Conservation (phyloP, 2,329 filamentous ascomycete genomes). For the Pseudogymnoascus sp. region DNA sequence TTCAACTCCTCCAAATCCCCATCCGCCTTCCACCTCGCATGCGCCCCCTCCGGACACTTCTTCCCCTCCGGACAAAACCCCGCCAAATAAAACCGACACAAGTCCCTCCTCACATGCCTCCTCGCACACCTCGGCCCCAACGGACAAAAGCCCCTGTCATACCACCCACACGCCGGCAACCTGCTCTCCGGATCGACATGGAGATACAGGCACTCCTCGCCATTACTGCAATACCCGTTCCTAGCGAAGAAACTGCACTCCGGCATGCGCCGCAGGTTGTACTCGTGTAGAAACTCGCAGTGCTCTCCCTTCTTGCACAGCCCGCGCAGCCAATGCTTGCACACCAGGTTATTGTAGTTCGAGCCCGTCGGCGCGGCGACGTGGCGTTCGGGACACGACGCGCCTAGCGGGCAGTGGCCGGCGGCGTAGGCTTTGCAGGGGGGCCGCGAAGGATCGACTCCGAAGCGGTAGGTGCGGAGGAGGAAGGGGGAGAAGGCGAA, state of each 20-base stretch:
- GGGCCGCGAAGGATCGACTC: constrained; percentile 68
- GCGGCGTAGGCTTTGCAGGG: constrained; percentile 79
- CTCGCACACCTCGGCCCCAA: constrained; percentile 81
- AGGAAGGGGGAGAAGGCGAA: constrained; percentile 87
- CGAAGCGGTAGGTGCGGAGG: constrained; percentile 73
- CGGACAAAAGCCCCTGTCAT: constrained; percentile 90
- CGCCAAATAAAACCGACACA: constrained; percentile 81
- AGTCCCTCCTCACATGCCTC: constrained; percentile 71
- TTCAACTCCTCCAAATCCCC: constrained; percentile 67
- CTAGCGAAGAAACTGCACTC: constrained; percentile 95
- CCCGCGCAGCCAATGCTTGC: constrained; percentile 96
- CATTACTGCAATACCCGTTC: constrained; percentile 91
- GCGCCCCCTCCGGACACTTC: constrained; percentile 69
- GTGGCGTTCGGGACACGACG: constrained; percentile 80
- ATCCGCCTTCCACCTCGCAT: constrained; percentile 66
- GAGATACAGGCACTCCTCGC: constrained; percentile 90
- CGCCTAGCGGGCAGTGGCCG: constrained; percentile 79
- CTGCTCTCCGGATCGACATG: constrained; percentile 79
- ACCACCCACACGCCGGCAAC: constrained; percentile 76
- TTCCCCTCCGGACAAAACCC: constrained; percentile 89
- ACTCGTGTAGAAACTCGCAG: constrained; percentile 98
- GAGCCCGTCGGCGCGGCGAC: constrained; percentile 30
- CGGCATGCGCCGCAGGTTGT: constrained; percentile 95
- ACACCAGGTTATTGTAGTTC: constrained; percentile 75
- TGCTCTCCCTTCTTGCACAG: constrained; percentile 95